Evolutionary conservation across 2,329 filamentous ascomycete species (phyloP).

Genomic region (Aspergillus novoparasiticus): DNA sequence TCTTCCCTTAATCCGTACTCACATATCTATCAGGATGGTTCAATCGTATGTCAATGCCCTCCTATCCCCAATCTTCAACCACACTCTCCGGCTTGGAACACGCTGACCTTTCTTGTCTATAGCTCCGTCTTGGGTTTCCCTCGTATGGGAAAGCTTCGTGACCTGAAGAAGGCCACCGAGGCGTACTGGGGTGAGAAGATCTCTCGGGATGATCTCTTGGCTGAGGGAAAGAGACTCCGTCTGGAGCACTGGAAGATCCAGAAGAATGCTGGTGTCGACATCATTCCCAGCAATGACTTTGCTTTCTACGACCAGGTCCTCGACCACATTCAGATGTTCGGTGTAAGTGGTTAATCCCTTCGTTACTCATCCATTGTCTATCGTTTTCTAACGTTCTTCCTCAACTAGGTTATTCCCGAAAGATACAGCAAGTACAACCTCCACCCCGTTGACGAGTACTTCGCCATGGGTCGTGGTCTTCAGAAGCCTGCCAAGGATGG

Average conservation of each 20-base stretch:
- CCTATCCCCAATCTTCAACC: neutral
- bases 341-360: constrained; percentile 60
- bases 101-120: constrained; percentile 7
- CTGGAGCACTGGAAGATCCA: constrained; percentile 99
- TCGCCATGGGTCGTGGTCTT: constrained; percentile 98
- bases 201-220: constrained; percentile 84
- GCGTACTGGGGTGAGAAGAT: constrained; percentile 97
- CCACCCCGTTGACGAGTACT: constrained; percentile 91
- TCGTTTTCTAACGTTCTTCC: constrained; percentile 22
- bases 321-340: constrained; percentile 97
- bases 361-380: constrained; percentile 16
- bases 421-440: constrained; percentile 91
- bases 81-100: constrained; percentile 5
- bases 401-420: constrained; percentile 76
- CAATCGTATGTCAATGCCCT: constrained; percentile 54
- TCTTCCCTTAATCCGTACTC: constrained; percentile 17
- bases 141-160: constrained; percentile 96
- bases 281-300: constrained; percentile 99
- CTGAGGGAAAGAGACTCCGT: constrained; percentile 95
- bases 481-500: constrained; percentile 71
- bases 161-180: constrained; percentile 99
- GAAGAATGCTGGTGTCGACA: constrained; percentile 94
- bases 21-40: constrained; percentile 55
- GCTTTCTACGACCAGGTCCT: constrained; percentile 98
- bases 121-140: constrained; percentile 93